Base-by-base conservation (phyloP, 441 rosid genomes). In the Cnidoscolus chayamansa region DNA sequence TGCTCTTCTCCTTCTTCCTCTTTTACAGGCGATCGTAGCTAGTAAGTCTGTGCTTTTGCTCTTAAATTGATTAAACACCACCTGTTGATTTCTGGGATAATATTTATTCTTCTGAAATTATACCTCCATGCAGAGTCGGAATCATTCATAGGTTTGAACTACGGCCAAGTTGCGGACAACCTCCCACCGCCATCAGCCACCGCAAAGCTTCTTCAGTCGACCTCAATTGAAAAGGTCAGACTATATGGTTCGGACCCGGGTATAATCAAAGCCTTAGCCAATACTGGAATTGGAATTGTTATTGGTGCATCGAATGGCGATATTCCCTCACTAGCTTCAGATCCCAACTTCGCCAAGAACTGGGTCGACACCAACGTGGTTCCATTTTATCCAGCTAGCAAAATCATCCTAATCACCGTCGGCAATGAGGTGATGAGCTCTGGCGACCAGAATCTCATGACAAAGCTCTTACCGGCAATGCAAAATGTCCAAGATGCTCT, bases 381-480 rank as follows among this genome's bases (percentile, higher is more conserved):
- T 63, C 90, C 96, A 3, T 94, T 84, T 77, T 88, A 89, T 59
- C 97, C 97, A 1, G 84, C 97, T 7, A 90, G 91, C 85, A 85
- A 89, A 54, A 91, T 94, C 80, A 84, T 79, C 80, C 88, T 92
- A 56, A 80, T 92, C 57, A 85, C 75, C 62, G 94, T 90, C 10
- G 98, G 98, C 13, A 94, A 94, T 66, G 99, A 94, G 77, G 88
- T 90, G 7, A 67, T 88, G 77, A 62, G 76, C 47, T 87, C 81
- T 20, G 86, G 81, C 1, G 94, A 90, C 64, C 68, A 58, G 17
- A 81, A 65, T 66, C 78, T 92, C 68, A 86, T 85, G 83, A 71
- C 81, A 13, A 89, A 87, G 72, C 85, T 94, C 31, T 51, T 92
- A 35, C 94, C 92, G 2, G 94, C 98, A 8, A 88, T 94, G 92